These are phyloP conservation scores for Sungouiella blattae DNA, from an alignment of 805 yeast species.

Conservation along the genomic window DNA sequence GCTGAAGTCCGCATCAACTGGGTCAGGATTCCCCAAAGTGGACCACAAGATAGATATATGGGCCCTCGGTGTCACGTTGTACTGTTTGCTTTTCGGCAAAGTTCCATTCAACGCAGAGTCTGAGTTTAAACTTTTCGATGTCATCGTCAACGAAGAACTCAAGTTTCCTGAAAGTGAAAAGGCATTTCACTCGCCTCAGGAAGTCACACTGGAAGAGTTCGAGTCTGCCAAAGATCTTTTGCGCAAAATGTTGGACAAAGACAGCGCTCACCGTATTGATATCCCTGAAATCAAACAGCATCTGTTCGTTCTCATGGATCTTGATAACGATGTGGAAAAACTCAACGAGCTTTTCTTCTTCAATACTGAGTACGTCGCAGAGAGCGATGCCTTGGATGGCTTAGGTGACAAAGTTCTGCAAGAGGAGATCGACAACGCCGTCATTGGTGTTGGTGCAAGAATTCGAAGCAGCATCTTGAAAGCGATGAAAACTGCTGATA, in stretches of 20 bases:
- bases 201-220: conserved; percentile 41
- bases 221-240: conserved; percentile 58
- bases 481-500: conserved; percentile 32
- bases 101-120: conserved; percentile 87
- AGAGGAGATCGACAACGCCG: conserved; percentile 73
- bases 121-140: conserved; percentile 81
- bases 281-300: conserved; percentile 73
- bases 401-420: conserved; percentile 51
- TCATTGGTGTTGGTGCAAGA: conserved; percentile 73
- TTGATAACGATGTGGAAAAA: conserved; percentile 33
- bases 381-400: conserved; percentile 8
- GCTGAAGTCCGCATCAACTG: conserved; percentile 8
- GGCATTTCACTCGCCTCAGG: conserved; percentile 36
- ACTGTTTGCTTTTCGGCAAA: conserved; percentile 80
- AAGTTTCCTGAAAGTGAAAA: conserved; percentile 48
- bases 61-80: conserved; percentile 93
- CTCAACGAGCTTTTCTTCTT: conserved; percentile 35
- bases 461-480: conserved; percentile 36
- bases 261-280: conserved; percentile 64
- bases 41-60: conserved; percentile 91
- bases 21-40: conserved; percentile 45
- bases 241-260: conserved; percentile 58
- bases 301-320: conserved; percentile 53
- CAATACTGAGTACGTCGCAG: conserved; percentile 14
- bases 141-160: conserved; percentile 62